Evolutionary conservation across 345 rosid species (phyloP), one percentile per base, ranked within the genome.

Genomic region (Hypericum androsaemum): DNA sequence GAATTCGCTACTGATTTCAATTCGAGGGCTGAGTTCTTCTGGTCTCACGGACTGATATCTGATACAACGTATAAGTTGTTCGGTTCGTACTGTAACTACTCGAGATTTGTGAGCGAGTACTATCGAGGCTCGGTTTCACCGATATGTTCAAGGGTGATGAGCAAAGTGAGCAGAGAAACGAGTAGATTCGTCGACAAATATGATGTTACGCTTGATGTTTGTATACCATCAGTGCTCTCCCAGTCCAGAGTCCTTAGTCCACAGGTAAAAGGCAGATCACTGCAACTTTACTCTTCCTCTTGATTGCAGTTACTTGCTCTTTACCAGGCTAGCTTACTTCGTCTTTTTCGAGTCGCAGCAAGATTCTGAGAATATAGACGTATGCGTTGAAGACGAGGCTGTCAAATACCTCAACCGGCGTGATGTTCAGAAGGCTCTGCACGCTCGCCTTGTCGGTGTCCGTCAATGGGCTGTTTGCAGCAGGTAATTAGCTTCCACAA

Each of bases 31-130:
- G 98, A 84, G 73, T 92, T 70, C 77, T 83, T 92, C 61, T 92
- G 98, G 98, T 92, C 98, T 63, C 98, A 88, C 58, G 98, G 98
- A 49, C 61, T 92, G 63, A 81, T 92, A 64, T 85, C 98, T 0
- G 98, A 92, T 52, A 70, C 95, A 5, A 88, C 98, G 10, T 84
- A 77, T 80, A 81, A 74, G 59, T 68, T 85, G 84, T 88, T 92
- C 78, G 77, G 94, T 60, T 70, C 84, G 53, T 77, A 70, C 35
- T 92, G 98, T 67, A 92, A 92, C 64, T 88, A 88, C 71, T 87
- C 98, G 0, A 72, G 94, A 22, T 92, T 80, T 59, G 95, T 88
- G 17, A 77, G 95, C 15, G 98, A 92, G 73, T 85, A 83, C 60
- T 82, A 86, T 42, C 75, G 88, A 62, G 95, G 80, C 16, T 67